Conservation (phyloP, 2,329 filamentous ascomycete genomes). For the Fusarium drepaniforme region DNA sequence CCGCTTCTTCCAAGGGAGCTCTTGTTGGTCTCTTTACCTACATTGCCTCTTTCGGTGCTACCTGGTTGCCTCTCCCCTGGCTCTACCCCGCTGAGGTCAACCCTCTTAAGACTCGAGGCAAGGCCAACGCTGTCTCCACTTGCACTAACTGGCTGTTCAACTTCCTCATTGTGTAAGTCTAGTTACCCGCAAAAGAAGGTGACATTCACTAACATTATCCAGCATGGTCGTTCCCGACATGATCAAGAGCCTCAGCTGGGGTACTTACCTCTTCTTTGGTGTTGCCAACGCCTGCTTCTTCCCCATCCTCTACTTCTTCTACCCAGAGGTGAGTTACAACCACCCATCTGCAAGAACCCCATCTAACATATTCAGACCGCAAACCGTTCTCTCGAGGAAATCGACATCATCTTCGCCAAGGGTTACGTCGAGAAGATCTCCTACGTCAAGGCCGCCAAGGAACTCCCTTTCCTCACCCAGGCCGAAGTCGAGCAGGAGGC, state of each 20-base stretch:
- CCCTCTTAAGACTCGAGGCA: constrained; percentile 59
- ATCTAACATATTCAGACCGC: constrained; percentile 47
- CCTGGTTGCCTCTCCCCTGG: constrained; percentile 74
- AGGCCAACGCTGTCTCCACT: constrained; percentile 67
- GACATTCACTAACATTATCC: not conserved
- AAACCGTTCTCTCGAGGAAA: constrained; percentile 63
- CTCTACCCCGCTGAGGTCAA: constrained; percentile 68
- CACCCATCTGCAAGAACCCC: rapidly evolving
- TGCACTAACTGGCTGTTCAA: constrained; percentile 69
- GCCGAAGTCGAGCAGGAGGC: constrained; percentile 65
- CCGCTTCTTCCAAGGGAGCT: constrained; percentile 72
- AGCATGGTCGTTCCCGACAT: constrained; percentile 73
- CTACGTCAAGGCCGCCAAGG: constrained; percentile 68
- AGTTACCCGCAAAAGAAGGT: rapidly evolving
- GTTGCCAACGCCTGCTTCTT: constrained; percentile 64
- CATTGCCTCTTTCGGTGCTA: constrained; percentile 76
- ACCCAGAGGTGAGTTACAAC: constrained; percentile 48
- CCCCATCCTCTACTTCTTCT: constrained; percentile 63
- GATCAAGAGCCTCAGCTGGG: constrained; percentile 68
- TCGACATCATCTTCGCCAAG: constrained; percentile 71
- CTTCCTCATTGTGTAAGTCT: constrained; percentile 59
- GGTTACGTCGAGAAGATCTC: constrained; percentile 69
- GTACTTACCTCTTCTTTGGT: constrained; percentile 63
- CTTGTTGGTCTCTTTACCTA: constrained; percentile 77
- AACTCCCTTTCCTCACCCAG: constrained; percentile 65